Evolutionary conservation across 75 land plant genomes (phyloP).

Genomic region (Pseudotsuga menziesii): DNA sequence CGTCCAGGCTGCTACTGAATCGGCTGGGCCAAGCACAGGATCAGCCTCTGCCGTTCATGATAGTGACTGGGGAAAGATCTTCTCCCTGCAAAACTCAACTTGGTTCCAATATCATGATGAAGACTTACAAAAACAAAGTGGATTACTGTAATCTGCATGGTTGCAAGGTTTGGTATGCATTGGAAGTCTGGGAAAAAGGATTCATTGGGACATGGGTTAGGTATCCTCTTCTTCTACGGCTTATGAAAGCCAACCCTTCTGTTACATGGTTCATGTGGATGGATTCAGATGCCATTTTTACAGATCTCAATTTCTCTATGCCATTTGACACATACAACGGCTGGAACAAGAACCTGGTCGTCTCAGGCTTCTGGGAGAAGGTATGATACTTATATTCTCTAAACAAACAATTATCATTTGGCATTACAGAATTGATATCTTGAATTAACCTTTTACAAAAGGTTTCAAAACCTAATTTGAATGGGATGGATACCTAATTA

Average conservation of each 20-base stretch:
- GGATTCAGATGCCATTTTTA: conserved; percentile 30
- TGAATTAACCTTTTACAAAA: no score
- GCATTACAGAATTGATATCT: no score
- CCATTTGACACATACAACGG: conserved; percentile 13
- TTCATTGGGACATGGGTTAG: conserved; percentile 24
- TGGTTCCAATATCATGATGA: conserved; percentile 23
- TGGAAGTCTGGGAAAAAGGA: conserved; percentile 18
- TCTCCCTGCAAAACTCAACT: neutral
- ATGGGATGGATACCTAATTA: no score
- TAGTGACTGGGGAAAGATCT: conserved; percentile 22
- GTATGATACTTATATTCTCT: neutral
- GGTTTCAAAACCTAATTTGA: no score
- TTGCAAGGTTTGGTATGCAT: conserved; percentile 21
- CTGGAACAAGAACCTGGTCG: conserved; percentile 20
- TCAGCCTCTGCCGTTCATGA: neutral
- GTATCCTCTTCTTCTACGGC: conserved; percentile 14
- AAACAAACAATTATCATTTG: no score
- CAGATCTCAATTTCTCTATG: conserved; percentile 19
- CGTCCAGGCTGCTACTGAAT: neutral
- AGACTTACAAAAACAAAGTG: conserved; percentile 30
- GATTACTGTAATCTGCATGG: conserved; percentile 38
- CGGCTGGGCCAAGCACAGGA: neutral
- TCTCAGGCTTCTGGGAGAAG: conserved; percentile 19
- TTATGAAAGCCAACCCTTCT: conserved; percentile 16
- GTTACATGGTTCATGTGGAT: conserved; percentile 33